phyloP scores from a whole-genome alignment of 1,139 yeast species.

The Chernovozyma sophiae-reginae region DNA sequence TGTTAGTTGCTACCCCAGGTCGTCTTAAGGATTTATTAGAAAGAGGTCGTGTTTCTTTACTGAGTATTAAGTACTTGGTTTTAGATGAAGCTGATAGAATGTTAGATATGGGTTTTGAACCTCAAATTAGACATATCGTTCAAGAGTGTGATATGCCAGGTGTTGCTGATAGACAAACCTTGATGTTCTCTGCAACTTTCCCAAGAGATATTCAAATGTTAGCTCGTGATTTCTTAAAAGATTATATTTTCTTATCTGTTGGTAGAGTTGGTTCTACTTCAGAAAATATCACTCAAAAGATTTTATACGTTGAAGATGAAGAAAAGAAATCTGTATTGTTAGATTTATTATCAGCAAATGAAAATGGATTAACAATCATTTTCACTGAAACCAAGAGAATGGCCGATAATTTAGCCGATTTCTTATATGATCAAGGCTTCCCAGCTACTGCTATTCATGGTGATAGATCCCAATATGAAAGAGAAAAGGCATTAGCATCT shows the following conservation, averaged over 20 bases:
- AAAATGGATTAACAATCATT: constrained; percentile 83
- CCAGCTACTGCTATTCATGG: constrained; percentile 99
- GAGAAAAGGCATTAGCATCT: constrained; percentile 93
- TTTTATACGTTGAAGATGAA: constrained; percentile 88
- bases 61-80: constrained; percentile 88
- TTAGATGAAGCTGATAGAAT: constrained; percentile 99
- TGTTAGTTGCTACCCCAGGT: constrained; percentile 98
- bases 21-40: constrained; percentile 94
- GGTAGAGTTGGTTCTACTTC: constrained; percentile 99
- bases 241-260: constrained; percentile 91
- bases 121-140: constrained; percentile 97
- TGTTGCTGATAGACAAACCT: constrained; percentile 86
- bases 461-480: constrained; percentile 96
- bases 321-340: constrained; percentile 91
- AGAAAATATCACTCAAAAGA: constrained; percentile 93
- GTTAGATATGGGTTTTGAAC: constrained; percentile 99
- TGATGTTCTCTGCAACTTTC: constrained; percentile 98
- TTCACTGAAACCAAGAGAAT: constrained; percentile 98
- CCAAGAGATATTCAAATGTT: constrained; percentile 95
- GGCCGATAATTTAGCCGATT: constrained; percentile 95
- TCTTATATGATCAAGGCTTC: constrained; percentile 81
- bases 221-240: constrained; percentile 95
- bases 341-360: constrained; percentile 77
- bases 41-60: constrained; percentile 88
- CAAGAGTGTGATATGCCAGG: constrained; percentile 98